Percentiles rank a stretch among this genome's conserved stretches.
Evolutionary conservation across 768 basidiomycete species (phyloP).

Genomic region (Phlegmacium glaucopus): DNA sequence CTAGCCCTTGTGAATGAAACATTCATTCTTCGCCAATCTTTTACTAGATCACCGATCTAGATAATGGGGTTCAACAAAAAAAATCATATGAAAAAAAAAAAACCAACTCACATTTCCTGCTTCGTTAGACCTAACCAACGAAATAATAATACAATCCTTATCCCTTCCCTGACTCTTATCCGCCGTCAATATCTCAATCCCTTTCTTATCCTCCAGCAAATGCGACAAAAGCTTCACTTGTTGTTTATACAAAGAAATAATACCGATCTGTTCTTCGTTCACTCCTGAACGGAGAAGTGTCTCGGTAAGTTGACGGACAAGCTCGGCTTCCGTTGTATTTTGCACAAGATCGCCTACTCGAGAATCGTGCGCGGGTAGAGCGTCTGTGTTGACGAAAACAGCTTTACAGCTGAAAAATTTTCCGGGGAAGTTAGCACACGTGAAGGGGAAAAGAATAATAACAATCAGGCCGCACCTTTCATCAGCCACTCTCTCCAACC

Average conservation of each 20-base stretch:
- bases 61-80: not conserved
- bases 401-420: conserved; percentile 67
- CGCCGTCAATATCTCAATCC: conserved; percentile 84
- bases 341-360: conserved; percentile 87
- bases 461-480: conserved; percentile 48
- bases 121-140: conserved; percentile 88
- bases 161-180: conserved; percentile 94
- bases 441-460: not conserved
- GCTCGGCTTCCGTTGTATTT: conserved; percentile 75
- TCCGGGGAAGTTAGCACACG: too few relatives aligned
- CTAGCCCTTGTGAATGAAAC: conserved; percentile 94
- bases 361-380: conserved; percentile 73
- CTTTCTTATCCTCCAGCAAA: conserved; percentile 49
- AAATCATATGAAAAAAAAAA: not conserved
- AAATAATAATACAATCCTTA: conserved; percentile 93
- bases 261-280: conserved; percentile 66
- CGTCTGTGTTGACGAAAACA: conserved; percentile 93
- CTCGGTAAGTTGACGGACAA: conserved; percentile 65
- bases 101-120: conserved; percentile 57
- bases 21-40: conserved; percentile 96
- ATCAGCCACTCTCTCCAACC: conserved; percentile 64
- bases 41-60: conserved; percentile 88
- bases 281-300: conserved; percentile 67
- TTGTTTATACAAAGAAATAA: conserved; percentile 92
- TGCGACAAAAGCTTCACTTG: conserved; percentile 88